phyloP scores from a whole-genome alignment of 768 basidiomycete genomes.

The Inosperma sp. region DNA sequence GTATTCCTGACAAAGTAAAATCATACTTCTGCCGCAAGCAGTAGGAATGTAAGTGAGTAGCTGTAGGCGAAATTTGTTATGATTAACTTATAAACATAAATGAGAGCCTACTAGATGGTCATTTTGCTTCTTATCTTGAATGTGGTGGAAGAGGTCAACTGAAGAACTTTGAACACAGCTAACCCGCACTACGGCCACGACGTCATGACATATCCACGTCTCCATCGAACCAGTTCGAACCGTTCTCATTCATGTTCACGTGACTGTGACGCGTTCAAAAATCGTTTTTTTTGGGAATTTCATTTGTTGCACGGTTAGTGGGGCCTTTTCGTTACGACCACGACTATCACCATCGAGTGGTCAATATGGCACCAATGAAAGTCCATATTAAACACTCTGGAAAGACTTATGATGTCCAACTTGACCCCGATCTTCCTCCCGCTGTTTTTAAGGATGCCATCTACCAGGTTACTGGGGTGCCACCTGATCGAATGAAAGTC shows the following conservation, averaged over 20 bases:
- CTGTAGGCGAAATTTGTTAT: slow-evolving; percentile 41
- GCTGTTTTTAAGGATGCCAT: slow-evolving; percentile 78
- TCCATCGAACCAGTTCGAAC: too few species aligned
- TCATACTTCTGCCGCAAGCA: slow-evolving; percentile 68
- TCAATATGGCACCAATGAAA: slow-evolving; percentile 56
- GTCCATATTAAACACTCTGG: slow-evolving; percentile 91
- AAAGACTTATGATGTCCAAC: slow-evolving; percentile 63
- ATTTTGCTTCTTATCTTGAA: slow-evolving; percentile 20
- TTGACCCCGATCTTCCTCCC: slow-evolving; percentile 69
- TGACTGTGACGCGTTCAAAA: slow-evolving; percentile 11
- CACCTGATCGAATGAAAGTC: slow-evolving; percentile 91
- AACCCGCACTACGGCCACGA: not conserved
- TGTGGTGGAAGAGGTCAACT: not conserved
- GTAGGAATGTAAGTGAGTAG: slow-evolving; percentile 75
- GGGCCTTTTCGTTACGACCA: too few species aligned
- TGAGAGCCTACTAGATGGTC: slow-evolving; percentile 43
- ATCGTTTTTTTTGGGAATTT: not conserved
- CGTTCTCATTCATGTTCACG: slow-evolving; percentile 13
- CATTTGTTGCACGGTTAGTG: too few species aligned
- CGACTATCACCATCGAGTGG: slow-evolving; percentile 11
- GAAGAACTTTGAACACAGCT: not conserved
- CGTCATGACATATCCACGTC: too few species aligned
- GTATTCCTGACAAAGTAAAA: not conserved
- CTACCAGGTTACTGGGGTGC: slow-evolving; percentile 80
- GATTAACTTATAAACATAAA: not conserved